Percentiles rank a stretch among this genome's conserved stretches.
phyloP scores from a whole-genome alignment of 768 basidiomycete genomes.

The Podaxis rugospora region DNA sequence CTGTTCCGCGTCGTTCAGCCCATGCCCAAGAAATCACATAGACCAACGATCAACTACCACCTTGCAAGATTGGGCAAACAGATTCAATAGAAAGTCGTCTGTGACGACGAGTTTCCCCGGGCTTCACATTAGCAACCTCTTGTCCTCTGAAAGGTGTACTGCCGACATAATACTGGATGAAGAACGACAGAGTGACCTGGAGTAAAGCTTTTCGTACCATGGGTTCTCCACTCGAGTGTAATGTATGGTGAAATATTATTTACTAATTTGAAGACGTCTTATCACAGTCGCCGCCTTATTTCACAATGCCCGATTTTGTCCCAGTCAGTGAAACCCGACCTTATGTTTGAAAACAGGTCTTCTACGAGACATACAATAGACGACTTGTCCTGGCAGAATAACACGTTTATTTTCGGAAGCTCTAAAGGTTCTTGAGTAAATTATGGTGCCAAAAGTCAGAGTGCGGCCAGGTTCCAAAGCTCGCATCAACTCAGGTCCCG shows the following conservation, averaged over 20 bases:
- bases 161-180: neutral
- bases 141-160: neutral
- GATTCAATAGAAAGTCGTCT: constrained; percentile 48
- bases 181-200: neutral
- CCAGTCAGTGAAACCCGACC: no score
- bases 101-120: neutral
- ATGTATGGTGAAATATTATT: neutral
- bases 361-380: no score
- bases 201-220: neutral
- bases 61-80: constrained; percentile 75
- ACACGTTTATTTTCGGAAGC: no score
- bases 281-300: neutral
- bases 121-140: neutral
- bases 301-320: neutral
- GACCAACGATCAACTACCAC: constrained; percentile 86
- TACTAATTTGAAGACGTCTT: neutral
- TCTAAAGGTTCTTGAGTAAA: no score
- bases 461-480: no score
- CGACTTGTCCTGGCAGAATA: no score
- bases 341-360: no score
- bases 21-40: constrained; percentile 59
- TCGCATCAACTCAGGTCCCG: no score
- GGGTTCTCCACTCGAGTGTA: neutral
- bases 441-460: no score
- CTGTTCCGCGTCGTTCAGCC: constrained; percentile 38